Evolutionary conservation across 2,329 filamentous ascomycete species (phyloP).

Genomic region (Monilinia fructicola): DNA sequence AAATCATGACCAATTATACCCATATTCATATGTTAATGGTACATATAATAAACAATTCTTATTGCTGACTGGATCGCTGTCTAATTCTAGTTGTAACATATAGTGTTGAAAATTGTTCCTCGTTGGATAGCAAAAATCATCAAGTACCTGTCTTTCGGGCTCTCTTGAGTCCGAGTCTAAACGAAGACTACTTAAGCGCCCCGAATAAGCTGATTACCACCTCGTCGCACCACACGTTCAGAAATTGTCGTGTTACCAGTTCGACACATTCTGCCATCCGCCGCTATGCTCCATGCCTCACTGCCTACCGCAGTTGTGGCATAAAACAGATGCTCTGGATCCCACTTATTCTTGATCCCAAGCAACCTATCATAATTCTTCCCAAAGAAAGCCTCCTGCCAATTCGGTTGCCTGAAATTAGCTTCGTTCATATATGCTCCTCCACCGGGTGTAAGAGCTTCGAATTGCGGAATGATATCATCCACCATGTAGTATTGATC

Average conservation of each 20-base stretch:
- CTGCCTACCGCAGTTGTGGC: conserved; percentile 52
- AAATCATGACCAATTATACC: not conserved
- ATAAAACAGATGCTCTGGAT: conserved; percentile 49
- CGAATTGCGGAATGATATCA: conserved; percentile 40
- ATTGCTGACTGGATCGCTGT: not conserved
- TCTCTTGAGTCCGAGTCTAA: too few species aligned
- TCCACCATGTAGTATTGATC: conserved; percentile 40
- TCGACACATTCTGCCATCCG: conserved; percentile 46
- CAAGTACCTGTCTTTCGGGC: not conserved
- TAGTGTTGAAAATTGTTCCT: too few species aligned
- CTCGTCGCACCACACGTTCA: too few species aligned
- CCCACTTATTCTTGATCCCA: conserved; percentile 52
- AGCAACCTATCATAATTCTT: conserved; percentile 46
- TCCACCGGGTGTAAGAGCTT: conserved; percentile 45
- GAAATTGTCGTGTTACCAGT: not conserved
- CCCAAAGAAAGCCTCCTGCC: conserved; percentile 49
- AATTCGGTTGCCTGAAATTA: conserved; percentile 47
- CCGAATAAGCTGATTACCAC: not conserved
- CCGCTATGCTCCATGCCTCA: conserved; percentile 49
- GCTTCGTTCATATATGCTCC: conserved; percentile 55
- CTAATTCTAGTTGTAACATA: not conserved
- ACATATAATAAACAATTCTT: not conserved
- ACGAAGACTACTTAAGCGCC: too few species aligned
- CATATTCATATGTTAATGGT: too few species aligned
- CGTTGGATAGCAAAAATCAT: not conserved